phyloP scores from a whole-genome alignment of 2,329 filamentous ascomycete genomes.

The Geosmithia flava region DNA sequence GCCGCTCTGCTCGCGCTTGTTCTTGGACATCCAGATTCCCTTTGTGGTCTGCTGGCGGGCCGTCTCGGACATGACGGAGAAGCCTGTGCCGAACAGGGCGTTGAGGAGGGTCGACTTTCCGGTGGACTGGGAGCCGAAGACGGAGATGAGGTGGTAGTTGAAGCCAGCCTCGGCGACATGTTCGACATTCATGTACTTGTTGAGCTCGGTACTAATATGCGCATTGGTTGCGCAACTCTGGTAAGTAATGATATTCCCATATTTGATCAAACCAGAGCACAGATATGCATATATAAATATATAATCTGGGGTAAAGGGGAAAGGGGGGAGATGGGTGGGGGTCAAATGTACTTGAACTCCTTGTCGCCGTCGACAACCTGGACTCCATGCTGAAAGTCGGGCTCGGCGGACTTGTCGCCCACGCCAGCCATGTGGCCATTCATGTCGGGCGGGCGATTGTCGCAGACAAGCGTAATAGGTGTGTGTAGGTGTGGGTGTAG shows the following conservation, averaged over 20 bases:
- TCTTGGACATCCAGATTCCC: constrained; percentile 99
- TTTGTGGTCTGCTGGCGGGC: constrained; percentile 95
- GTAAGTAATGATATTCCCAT: background rate
- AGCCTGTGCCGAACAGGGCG: constrained; percentile 87
- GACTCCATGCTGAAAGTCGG: constrained; percentile 81
- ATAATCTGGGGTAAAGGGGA: background rate
- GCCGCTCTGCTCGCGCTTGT: constrained; percentile 52
- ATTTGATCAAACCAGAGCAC: too few species aligned
- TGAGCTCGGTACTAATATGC: constrained; percentile 55
- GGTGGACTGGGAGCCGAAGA: constrained; percentile 97
- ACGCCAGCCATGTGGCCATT: constrained; percentile 73
- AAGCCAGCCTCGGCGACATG: constrained; percentile 81
- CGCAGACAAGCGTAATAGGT: background rate
- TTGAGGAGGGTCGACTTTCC: constrained; percentile 97
- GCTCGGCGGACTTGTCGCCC: constrained; percentile 49
- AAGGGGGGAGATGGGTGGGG: constrained; percentile 1
- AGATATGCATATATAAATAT: too few species aligned
- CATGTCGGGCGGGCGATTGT: constrained; percentile 27
- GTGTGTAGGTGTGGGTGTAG: too few species aligned
- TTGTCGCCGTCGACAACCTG: constrained; percentile 91
- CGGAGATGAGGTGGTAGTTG: constrained; percentile 98
- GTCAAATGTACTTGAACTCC: constrained; percentile 71
- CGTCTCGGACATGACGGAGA: constrained; percentile 94
- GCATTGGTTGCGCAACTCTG: background rate
- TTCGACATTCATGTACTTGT: constrained; percentile 69